Evolutionary conservation across 345 rosid species (phyloP), one percentile per base, ranked within the genome.

Genomic region (Boechera divaricarpa): DNA sequence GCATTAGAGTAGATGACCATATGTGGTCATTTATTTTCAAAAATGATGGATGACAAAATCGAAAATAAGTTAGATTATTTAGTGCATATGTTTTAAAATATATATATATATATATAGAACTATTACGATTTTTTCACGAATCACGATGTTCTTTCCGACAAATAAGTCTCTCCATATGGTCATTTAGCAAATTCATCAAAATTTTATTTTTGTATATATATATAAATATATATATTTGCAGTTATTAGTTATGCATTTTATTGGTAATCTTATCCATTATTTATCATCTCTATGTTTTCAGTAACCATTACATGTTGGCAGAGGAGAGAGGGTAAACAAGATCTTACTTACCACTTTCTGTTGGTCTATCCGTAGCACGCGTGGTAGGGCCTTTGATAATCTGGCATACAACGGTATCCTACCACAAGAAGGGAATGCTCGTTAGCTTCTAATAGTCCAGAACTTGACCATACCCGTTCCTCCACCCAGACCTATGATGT

Each of bases 351-450:
- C 15, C 56, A 9, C 70, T 31, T 16, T 31, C 2, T 65, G n/a
- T 47, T 65, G 29, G 56, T 10, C 64, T 33, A 36, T 62, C 67
- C 42, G n/a, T 65, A 65, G 56, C 70, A 65, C 70, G 70, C 70
- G 42, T 65, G 70, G 56, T 65, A 65, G 70, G 70, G 8, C 56
- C 70, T 12, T 47, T 64, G 5, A 58, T n/a, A 33, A 24, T 18
- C 54, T 49, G 28, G 4, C 54, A 7, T 49, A 18, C 54, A 49
- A 49, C 11, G 28, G 54, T 16, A 38, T 10, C 24, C 15, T 52
- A 51, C 56, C 57, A 52, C 47, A 36, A 60, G 29, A 36, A 36
- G 47, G 9, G 24, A 60, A 60, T 35, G 29, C 29, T 60, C 45
- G 64, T 60, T 31, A 10, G 28, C 36, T 32, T 57, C 41, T 32